A percentile compares a stretch with the other conserved stretches of the same genome.
Evolutionary conservation across 2,329 filamentous ascomycete genomes (phyloP).

Genomic region (Epichloe brachyelytri): DNA sequence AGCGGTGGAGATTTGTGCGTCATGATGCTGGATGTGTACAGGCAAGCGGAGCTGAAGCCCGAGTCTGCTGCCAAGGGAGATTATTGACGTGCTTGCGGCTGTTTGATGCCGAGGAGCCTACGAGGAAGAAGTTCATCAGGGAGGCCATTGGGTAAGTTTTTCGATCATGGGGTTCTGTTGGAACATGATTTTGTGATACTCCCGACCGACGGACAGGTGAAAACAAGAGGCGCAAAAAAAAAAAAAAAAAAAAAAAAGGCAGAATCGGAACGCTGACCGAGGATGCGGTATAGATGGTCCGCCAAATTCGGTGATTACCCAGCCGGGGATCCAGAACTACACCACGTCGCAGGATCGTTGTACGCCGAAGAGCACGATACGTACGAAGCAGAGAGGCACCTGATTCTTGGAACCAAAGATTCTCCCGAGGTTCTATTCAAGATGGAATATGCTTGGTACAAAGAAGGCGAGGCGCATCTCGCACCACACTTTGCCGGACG

Average conservation of each 20-base stretch:
- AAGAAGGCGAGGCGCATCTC: constrained; percentile 73
- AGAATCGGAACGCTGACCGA: constrained; percentile 3
- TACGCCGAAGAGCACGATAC: constrained; percentile 89
- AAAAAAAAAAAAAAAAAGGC: neutral
- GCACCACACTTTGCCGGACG: constrained; percentile 78
- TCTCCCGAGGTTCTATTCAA: constrained; percentile 68
- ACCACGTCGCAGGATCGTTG: constrained; percentile 78
- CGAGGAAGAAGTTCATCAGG: constrained; percentile 79
- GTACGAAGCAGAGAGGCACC: constrained; percentile 86
- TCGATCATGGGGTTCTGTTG: neutral
- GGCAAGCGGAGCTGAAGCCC: constrained; percentile 67
- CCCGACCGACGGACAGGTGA: too few species aligned
- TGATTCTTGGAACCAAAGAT: constrained; percentile 78
- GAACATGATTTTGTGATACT: neutral
- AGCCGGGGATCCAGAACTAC: constrained; percentile 83
- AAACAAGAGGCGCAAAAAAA: neutral
- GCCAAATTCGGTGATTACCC: constrained; percentile 75
- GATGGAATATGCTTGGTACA: constrained; percentile 92
- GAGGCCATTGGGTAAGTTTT: constrained; percentile 62
- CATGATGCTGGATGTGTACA: constrained; percentile 82
- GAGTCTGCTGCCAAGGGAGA: constrained; percentile 60
- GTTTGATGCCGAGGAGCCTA: constrained; percentile 75
- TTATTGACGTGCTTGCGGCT: constrained; percentile 67
- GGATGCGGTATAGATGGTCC: constrained; percentile 50
- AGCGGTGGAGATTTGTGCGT: constrained; percentile 84